Conservation (phyloP, 2,329 filamentous ascomycete species). For the Dryadomyces quercivorus region DNA sequence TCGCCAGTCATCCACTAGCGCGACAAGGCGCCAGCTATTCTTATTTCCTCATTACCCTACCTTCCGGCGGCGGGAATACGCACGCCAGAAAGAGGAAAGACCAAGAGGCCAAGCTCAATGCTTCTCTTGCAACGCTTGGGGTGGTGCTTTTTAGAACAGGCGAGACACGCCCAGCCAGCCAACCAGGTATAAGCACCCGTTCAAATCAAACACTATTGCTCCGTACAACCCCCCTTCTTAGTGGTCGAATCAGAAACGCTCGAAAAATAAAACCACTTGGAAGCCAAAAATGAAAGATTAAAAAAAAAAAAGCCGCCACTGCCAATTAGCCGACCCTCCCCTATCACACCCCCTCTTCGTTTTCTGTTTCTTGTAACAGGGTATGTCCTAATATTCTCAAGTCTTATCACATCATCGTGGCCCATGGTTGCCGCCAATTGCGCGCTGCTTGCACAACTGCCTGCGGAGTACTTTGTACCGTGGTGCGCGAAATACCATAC, state of each 20-base stretch:
- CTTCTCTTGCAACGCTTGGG: not conserved
- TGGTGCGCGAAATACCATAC: too few species aligned
- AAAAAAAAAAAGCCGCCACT: not conserved
- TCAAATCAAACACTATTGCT: slow-evolving; percentile 2
- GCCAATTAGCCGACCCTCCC: not conserved
- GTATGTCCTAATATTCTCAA: too few species aligned
- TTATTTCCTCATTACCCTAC: too few species aligned
- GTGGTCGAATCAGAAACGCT: not conserved
- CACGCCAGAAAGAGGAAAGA: not conserved
- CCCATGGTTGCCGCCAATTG: too few species aligned
- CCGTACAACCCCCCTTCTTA: not conserved
- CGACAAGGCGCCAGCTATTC: too few species aligned
- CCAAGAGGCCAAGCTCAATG: not conserved
- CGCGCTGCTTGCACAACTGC: too few species aligned
- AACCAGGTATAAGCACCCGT: not conserved
- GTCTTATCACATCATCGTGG: too few species aligned
- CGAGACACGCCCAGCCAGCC: not conserved
- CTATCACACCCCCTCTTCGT: not conserved
- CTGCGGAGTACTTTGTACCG: too few species aligned
- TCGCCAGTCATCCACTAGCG: too few species aligned
- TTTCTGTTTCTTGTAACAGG: too few species aligned
- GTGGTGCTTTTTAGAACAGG: not conserved
- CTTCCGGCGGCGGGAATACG: too few species aligned
- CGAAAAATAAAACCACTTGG: not conserved
- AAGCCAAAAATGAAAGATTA: not conserved